A percentile compares a stretch with the other conserved stretches of the same genome.
phyloP scores from a whole-genome alignment of 257 asterid genomes.

The Verbena officinalis region DNA sequence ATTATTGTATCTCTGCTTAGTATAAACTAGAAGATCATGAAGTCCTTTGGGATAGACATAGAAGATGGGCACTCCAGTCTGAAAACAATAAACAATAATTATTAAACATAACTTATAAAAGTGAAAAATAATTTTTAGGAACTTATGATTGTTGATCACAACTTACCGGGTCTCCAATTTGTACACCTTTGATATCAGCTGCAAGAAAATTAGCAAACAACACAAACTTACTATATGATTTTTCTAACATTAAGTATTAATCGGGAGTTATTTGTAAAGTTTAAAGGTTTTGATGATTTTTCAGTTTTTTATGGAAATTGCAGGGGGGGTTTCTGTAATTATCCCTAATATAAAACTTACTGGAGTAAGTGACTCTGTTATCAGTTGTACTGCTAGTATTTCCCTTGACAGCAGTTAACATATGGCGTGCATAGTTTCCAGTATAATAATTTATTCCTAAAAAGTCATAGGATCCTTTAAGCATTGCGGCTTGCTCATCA shows the following conservation, averaged over 20 bases:
- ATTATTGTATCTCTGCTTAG: slow-evolving; percentile 44
- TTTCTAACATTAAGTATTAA: too few species aligned
- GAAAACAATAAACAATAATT: slow-evolving; percentile 14
- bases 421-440: slow-evolving; percentile 41
- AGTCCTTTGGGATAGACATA: slow-evolving; percentile 52
- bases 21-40: slow-evolving; percentile 39
- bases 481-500: slow-evolving; percentile 17
- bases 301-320: too few species aligned
- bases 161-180: slow-evolving; percentile 50
- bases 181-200: slow-evolving; percentile 42
- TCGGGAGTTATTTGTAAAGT: too few species aligned
- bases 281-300: too few species aligned
- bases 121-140: background rate
- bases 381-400: slow-evolving; percentile 34
- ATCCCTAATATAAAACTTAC: slow-evolving; percentile 37
- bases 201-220: slow-evolving; percentile 1
- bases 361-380: slow-evolving; percentile 21
- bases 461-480: slow-evolving; percentile 59
- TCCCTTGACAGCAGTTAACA: background rate
- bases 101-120: background rate
- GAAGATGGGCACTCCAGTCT: slow-evolving; percentile 42
- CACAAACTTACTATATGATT: too few species aligned
- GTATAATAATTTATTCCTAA: slow-evolving; percentile 64
- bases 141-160: background rate
- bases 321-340: too few species aligned